Percentiles rank a stretch among this genome's conserved stretches.
These are phyloP conservation scores for Leccinum rimulosum DNA, from an alignment of 768 basidiomycete genomes.

Conservation along the genomic window DNA sequence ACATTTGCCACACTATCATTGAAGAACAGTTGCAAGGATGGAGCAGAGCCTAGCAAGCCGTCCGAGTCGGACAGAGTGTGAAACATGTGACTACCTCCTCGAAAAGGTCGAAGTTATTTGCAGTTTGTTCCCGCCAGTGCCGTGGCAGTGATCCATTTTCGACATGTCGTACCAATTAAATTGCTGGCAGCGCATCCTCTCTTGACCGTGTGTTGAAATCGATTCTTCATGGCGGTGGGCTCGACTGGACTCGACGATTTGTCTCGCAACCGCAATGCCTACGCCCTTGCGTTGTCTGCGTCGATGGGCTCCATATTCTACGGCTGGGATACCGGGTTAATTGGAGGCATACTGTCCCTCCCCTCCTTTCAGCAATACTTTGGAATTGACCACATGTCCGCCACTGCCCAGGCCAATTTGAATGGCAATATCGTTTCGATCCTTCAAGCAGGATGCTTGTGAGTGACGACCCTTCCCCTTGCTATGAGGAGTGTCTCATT, in stretches of 20 bases:
- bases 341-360: conserved; percentile 48
- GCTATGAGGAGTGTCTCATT: neutral
- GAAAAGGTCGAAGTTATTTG: neutral
- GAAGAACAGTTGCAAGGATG: neutral
- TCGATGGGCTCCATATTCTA: conserved; percentile 49
- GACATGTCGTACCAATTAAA: neutral
- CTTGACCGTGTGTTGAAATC: neutral
- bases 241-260: conserved; percentile 21
- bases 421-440: conserved; percentile 53
- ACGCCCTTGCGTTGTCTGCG: conserved; percentile 43
- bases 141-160: neutral
- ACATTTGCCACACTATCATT: neutral
- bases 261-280: conserved; percentile 42
- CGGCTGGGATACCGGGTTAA: conserved; percentile 50
- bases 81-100: neutral
- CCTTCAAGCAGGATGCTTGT: conserved; percentile 50
- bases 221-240: conserved; percentile 19
- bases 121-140: neutral
- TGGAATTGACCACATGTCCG: conserved; percentile 39
- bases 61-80: neutral
- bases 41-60: neutral
- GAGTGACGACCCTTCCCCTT: conserved; percentile 10
- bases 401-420: conserved; percentile 39
- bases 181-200: neutral
- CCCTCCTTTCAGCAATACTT: conserved; percentile 48